Conservation (phyloP, 345 rosid genomes). For the Salix arbutifolia region DNA sequence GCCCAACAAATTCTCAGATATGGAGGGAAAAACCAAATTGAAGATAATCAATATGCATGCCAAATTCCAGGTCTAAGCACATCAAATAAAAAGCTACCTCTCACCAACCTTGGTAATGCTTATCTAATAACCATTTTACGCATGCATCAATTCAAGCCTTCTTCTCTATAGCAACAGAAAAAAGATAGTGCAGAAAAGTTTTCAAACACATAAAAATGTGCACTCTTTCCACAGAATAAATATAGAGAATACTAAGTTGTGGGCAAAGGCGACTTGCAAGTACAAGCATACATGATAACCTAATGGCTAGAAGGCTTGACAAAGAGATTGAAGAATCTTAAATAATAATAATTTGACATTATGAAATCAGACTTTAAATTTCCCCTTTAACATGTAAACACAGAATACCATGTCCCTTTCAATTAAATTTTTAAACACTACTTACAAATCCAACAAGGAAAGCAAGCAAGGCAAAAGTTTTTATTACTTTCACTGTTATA, state of each 20-base stretch:
- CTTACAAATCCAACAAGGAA: no score
- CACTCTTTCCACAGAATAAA: background rate
- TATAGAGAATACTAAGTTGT: background rate
- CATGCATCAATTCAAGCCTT: background rate
- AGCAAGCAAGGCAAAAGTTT: no score
- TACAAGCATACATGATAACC: background rate
- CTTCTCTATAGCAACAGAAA: background rate
- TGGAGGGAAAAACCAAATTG: background rate
- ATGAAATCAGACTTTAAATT: background rate
- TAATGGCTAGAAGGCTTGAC: background rate
- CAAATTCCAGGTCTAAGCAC: background rate
- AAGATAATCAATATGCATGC: background rate
- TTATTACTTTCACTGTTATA: no score
- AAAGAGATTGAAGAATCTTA: background rate
- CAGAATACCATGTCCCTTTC: background rate
- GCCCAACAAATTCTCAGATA: background rate
- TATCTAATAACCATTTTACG: background rate
- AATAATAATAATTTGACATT: background rate
- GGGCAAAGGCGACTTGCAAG: background rate
- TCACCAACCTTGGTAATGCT: background rate
- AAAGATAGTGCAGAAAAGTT: background rate
- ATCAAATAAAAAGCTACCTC: background rate
- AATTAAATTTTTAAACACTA: background rate
- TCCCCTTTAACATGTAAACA: background rate
- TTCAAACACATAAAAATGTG: background rate